A percentile compares a stretch with the other conserved stretches of the same genome.
Conservation (phyloP, 306 rosid genomes). For the Sicyos edulis region DNA sequence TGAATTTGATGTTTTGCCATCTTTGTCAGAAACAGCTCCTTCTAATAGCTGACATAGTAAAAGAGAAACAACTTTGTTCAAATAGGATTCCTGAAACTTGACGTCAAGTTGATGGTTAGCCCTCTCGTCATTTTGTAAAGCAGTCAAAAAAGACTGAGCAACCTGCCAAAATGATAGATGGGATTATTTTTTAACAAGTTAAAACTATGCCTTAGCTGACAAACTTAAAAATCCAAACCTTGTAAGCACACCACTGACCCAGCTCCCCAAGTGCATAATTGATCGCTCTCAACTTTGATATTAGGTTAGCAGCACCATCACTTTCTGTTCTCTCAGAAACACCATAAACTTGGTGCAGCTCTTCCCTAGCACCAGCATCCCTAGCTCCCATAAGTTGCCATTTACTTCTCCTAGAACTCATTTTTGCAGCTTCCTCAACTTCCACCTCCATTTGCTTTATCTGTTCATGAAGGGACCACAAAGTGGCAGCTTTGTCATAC, state of each 20-base stretch:
- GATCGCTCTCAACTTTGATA: conserved; percentile 92
- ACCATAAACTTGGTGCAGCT: conserved; percentile 94
- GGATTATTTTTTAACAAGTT: conserved; percentile 5
- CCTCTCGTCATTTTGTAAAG: conserved; percentile 97
- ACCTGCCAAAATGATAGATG: conserved; percentile 48
- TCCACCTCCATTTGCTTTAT: conserved; percentile 89
- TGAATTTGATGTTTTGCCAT: conserved; percentile 32
- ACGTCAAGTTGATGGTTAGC: conserved; percentile 97
- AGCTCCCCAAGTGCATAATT: conserved; percentile 97
- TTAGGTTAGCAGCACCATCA: conserved; percentile 95
- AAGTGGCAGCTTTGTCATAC: conserved; percentile 90
- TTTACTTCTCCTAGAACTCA: conserved; percentile 91
- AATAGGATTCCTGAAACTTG: conserved; percentile 91
- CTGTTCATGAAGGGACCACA: conserved; percentile 92
- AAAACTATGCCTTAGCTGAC: conserved; percentile 8
- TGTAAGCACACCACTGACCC: conserved; percentile 98
- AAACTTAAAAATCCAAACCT: conserved; percentile 38
- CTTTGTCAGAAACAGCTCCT: conserved; percentile 78
- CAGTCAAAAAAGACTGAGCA: conserved; percentile 85
- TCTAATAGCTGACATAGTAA: conserved; percentile 85
- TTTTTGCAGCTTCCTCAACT: conserved; percentile 97
- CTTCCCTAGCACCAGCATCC: conserved; percentile 98
- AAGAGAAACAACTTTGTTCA: conserved; percentile 69
- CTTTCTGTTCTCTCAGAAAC: conserved; percentile 98
- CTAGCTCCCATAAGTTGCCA: conserved; percentile 99